phyloP scores from a whole-genome alignment of 2,329 filamentous ascomycete species.

The Dactylellina cionopaga region DNA sequence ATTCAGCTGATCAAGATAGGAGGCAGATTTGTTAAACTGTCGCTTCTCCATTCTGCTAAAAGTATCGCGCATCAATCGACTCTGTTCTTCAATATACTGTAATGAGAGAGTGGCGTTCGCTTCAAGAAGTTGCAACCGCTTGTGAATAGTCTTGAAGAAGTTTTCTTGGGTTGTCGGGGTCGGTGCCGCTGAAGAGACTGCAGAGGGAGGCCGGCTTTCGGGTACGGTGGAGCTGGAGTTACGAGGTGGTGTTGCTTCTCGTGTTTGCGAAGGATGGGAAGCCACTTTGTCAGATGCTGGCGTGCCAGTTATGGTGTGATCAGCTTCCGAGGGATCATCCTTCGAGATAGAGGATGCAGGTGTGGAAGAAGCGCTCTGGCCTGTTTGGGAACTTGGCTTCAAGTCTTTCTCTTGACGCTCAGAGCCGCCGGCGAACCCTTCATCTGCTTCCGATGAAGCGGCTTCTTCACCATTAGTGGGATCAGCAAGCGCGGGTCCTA shows the following conservation, averaged over 20 bases:
- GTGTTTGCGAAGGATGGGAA: slow-evolving; percentile 47
- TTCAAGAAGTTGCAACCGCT: slow-evolving; percentile 89
- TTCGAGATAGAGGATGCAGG: slow-evolving; percentile 15
- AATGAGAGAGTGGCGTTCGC: slow-evolving; percentile 90
- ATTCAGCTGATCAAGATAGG: slow-evolving; percentile 86
- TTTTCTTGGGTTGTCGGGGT: slow-evolving; percentile 92
- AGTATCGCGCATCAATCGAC: slow-evolving; percentile 85
- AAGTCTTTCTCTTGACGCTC: slow-evolving; percentile 34
- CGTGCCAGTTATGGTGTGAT: slow-evolving; percentile 27
- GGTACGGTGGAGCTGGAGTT: slow-evolving; percentile 53
- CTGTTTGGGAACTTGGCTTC: slow-evolving; percentile 12
- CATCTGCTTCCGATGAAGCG: background rate
- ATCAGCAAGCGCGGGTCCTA: slow-evolving; percentile 33
- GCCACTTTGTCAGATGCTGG: slow-evolving; percentile 13
- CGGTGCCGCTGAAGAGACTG: slow-evolving; percentile 64
- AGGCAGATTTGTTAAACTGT: slow-evolving; percentile 82
- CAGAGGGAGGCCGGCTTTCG: slow-evolving; percentile 59
- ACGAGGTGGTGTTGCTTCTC: slow-evolving; percentile 35
- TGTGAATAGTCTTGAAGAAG: slow-evolving; percentile 96
- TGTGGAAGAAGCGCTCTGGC: slow-evolving; percentile 13
- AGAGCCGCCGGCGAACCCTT: slow-evolving; percentile 10
- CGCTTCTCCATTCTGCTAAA: slow-evolving; percentile 87
- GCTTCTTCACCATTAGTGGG: slow-evolving; percentile 4
- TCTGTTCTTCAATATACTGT: slow-evolving; percentile 97
- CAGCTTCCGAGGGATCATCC: slow-evolving; percentile 14